Base-by-base conservation (phyloP, 164 flowering plant genomes). In the Nymphaea thermarum region DNA sequence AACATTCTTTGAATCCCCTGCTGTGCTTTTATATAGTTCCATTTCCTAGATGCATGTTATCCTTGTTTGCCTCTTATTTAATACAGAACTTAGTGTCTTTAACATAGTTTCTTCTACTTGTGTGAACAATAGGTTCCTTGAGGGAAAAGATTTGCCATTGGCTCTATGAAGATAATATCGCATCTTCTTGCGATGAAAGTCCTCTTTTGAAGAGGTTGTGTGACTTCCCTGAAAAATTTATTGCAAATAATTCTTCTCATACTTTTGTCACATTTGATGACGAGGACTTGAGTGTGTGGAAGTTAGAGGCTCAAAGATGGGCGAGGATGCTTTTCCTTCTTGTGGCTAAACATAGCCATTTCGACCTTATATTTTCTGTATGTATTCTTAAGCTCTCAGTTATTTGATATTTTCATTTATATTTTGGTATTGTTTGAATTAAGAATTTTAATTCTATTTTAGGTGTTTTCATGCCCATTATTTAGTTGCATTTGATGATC, bases 271-370 rank as follows among this genome's bases (percentile, higher is more conserved):
- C 68, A 73, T 94, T 67, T 74, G 86, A 91, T 72, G 99, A 95
- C 77, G 98, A 85, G 71, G 98, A 95, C 63, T 66, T 95, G 74
- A 82, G 77, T 44, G 78, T 85, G 18, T 89, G 96, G 96, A 81
- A 70, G 59, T 72, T 65, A 67, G 84, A 85, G 77, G 86, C 86
- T 43, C 82, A 79, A 71, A 82, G 93, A 78, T 95, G 98, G 98
- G 85, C 89, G 62, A 83, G 96, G 74, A 74, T 86, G 69, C 77
- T 88, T 67, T 88, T 95, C 75, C 88, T 90, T 71, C 73, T 77
- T 43, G 57, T 82, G 61, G 75, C 79, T 59, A 82, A 80, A 70
- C 87, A 82, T 60, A 62, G 81, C 44, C 77, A 86, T 15, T 71
- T 88, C n/a, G 75, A 72, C 63, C 80, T 87, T 25, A 45, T 87